Base-by-base conservation (phyloP, 2,329 filamentous ascomycete species). In the Verticillium isaacii region DNA sequence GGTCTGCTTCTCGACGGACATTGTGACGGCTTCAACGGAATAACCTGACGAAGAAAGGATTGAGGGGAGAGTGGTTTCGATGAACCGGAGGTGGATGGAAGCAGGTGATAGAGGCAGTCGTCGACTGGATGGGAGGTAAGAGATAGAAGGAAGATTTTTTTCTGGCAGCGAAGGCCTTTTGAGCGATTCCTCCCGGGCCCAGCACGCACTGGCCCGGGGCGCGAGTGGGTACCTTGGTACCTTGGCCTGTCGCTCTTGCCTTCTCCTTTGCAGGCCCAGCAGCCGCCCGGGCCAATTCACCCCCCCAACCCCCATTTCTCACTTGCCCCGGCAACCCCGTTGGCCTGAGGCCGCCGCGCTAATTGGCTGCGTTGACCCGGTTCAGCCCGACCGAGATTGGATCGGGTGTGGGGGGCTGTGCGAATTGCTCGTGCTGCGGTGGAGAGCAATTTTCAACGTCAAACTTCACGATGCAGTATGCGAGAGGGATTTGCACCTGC, bases 1-100 rank as follows among this genome's bases (percentile, higher is more conserved):
- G 76, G 80, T 84, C 69, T 81, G 78, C 73, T 84, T 78, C 67
- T 84, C 78, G 70, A 73, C 68, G 76, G 83, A 79, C 84, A 86
- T 87, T 72, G 75, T 84, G 78, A 73, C 75, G 73, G 72, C 70
- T 75, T 73, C 71, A 75, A 77, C 77, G 76, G 72, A 75, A 74
- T 69, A 75, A 69, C 72, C 70, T 70, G 71, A 74, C 76, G 71
- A 74, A 77, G 73, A 80, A 85, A 83, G 77, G 77, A 84, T 74
- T 82, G 85, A 87, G 84, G 80, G 84, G 85, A 86, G 85, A 86
- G 58, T 54, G 58, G 45, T 59, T 45, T 59, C 58, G 58, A 59
- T 52, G 58, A 54, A 32, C 25, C 45, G 37, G 57, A 58, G 57
- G 58, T 82, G 76, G 76, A 73, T 73, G 75, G 75, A 75, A 75